Conservation (phyloP, 2,329 filamentous ascomycete genomes). For the Diplodia sapinea region DNA sequence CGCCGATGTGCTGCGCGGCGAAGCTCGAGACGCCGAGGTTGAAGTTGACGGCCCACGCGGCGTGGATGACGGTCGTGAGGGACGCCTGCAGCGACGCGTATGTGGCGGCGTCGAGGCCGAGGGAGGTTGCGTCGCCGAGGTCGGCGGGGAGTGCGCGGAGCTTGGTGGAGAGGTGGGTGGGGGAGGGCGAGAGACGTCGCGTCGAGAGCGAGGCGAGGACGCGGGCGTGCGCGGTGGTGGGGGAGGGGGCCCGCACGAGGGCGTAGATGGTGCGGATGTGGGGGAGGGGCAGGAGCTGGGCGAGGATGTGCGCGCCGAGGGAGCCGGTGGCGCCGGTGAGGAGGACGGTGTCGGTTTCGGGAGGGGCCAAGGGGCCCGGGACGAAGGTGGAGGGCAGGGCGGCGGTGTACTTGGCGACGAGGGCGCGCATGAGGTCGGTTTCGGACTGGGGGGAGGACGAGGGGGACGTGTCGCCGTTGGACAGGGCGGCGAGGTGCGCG, state of each 20-base stretch:
- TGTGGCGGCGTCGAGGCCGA: slow-evolving; percentile 47
- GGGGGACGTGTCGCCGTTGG: slow-evolving; percentile 40
- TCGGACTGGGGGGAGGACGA: slow-evolving; percentile 39
- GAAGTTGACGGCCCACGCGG: slow-evolving; percentile 64
- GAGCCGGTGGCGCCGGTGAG: slow-evolving; percentile 40
- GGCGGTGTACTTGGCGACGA: slow-evolving; percentile 54
- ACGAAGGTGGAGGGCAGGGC: slow-evolving; percentile 12
- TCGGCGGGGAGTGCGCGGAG: too few species aligned
- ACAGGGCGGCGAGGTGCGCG: slow-evolving; percentile 52
- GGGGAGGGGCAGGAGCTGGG: slow-evolving; percentile 34
- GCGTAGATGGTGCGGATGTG: slow-evolving; percentile 36
- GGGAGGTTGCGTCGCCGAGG: slow-evolving; percentile 45
- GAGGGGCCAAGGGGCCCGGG: background rate
- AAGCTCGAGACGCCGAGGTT: slow-evolving; percentile 60
- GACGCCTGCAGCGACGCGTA: slow-evolving; percentile 33
- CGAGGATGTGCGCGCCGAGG: slow-evolving; percentile 37
- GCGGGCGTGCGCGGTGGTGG: slow-evolving; percentile 34
- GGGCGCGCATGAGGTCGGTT: slow-evolving; percentile 52
- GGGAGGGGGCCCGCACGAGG: slow-evolving; percentile 53
- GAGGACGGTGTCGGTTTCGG: slow-evolving; percentile 33
- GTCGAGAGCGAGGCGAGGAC: slow-evolving; percentile 44
- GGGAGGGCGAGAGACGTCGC: slow-evolving; percentile 45
- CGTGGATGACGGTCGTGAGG: slow-evolving; percentile 57
- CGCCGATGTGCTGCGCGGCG: slow-evolving; percentile 54
- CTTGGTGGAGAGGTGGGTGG: too few species aligned